Evolutionary conservation across 2,329 filamentous ascomycete genomes (phyloP), one percentile per base, ranked within the genome.

Genomic region (Aureobasidium melanogenum): DNA sequence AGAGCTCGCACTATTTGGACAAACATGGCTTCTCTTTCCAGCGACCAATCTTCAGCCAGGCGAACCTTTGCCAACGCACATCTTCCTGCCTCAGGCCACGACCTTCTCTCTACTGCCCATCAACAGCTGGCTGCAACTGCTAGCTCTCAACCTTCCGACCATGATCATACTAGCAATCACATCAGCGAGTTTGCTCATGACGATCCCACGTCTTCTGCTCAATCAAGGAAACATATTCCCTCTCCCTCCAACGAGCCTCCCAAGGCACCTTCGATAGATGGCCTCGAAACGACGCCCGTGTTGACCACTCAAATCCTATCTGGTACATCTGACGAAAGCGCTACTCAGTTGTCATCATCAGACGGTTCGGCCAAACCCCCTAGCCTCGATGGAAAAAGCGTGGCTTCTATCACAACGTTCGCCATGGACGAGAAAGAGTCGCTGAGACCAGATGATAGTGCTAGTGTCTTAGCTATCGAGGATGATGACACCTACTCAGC

Each of bases 391-490:
- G 91, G 89, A 52, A 97, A 97, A 77, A 97, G 92, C 72, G 89
- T 95, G 68, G 91, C 91, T 5, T 97, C 93, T 28, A 91, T 90
- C 17, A 96, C 91, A 5, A 97, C 93, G 0, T 97, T 96, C 75
- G 91, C 90, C n/a, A 79, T 97, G 71, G 93, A 97, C 69, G 93
- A 97, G 74, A 97, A 97, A 73, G 93, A 97, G 72, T 97, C 92
- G 6, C 80, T 97, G 59, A 87, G 92, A 14, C 93, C 93, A 9
- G 93, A 97, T 74, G 93, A 97, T 71, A 97, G 93, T 73, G 93
- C 93, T 36, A 97, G 92, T 71, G 88, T 96, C 17, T 91, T 95
- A 73, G 89, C 89, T 7, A 87, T 87, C 14, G 92, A 97, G 66
- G 93, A 97, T 68, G 93, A 97, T 68, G 92, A 97, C 71, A 80